Percentiles rank a stretch among this genome's conserved stretches.
These are phyloP conservation scores for Rheum nobile DNA, from an alignment of 148 eudicot species.

Conservation along the genomic window DNA sequence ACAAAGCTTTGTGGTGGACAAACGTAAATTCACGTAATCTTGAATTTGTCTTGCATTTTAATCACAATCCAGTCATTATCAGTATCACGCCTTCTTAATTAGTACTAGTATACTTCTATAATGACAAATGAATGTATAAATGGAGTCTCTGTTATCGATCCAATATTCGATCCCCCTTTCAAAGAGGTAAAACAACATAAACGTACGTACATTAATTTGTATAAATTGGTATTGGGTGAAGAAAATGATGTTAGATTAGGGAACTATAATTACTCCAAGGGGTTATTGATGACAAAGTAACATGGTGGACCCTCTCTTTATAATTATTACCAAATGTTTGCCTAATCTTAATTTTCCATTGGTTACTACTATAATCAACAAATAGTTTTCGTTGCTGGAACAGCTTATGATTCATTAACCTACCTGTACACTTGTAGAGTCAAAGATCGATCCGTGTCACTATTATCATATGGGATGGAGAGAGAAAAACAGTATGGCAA, in stretches of 20 bases:
- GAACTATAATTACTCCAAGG: not conserved
- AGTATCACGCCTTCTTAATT: not conserved
- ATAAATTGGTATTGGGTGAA: not conserved
- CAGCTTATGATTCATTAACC: too few relatives aligned
- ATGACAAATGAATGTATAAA: not conserved
- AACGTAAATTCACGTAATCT: not conserved
- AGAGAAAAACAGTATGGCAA: not conserved
- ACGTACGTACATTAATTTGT: too few relatives aligned
- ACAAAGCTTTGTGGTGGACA: not conserved
- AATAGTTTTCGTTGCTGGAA: too few relatives aligned
- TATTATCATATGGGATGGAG: not conserved
- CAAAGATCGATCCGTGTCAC: not conserved
- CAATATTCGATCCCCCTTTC: not conserved
- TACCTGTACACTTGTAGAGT: not conserved
- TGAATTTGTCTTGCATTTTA: not conserved
- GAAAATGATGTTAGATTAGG: not conserved
- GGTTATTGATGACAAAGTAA: not conserved
- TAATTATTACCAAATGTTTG: too few relatives aligned
- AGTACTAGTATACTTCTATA: not conserved
- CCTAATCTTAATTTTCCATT: not conserved
- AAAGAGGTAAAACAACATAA: not conserved
- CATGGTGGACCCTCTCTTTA: not conserved
- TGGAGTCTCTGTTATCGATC: not conserved
- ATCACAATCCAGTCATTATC: not conserved
- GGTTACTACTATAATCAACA: too few relatives aligned